These are phyloP conservation scores for Sugiyamaella xylanicola DNA, from an alignment of 1,139 yeast species.

Conservation along the genomic window DNA sequence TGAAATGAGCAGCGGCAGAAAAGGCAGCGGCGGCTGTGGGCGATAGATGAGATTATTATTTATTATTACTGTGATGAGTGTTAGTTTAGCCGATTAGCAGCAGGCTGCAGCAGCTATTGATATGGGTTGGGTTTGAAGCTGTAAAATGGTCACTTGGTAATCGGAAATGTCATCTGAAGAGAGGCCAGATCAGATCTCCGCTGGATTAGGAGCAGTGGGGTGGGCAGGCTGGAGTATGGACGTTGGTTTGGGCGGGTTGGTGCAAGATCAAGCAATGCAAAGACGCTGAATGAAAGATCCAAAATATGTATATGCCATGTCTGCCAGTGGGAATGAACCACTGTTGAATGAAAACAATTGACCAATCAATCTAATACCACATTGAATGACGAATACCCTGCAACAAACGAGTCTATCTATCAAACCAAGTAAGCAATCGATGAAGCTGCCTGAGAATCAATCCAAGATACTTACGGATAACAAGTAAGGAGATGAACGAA, in stretches of 20 bases:
- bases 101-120: not conserved
- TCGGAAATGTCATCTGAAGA: not conserved
- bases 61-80: constrained; percentile 1
- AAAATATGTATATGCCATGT: too few species aligned
- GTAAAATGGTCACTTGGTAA: not conserved
- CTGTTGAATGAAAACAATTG: not conserved
- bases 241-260: not conserved
- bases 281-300: not conserved
- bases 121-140: not conserved
- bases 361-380: not conserved
- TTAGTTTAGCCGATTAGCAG: not conserved
- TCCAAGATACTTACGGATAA: too few species aligned
- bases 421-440: too few species aligned
- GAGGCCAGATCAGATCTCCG: not conserved
- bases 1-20: not conserved
- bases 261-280: not conserved
- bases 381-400: too few species aligned
- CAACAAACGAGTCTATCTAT: too few species aligned
- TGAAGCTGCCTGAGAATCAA: too few species aligned
- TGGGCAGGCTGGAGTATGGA: not conserved
- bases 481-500: too few species aligned
- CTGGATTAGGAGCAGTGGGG: not conserved
- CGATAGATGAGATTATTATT: not conserved
- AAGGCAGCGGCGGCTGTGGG: not conserved
- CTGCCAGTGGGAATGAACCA: not conserved